These are phyloP conservation scores for Cryptomeria japonica DNA, from an alignment of 75 land plant species.

Conservation along the genomic window DNA sequence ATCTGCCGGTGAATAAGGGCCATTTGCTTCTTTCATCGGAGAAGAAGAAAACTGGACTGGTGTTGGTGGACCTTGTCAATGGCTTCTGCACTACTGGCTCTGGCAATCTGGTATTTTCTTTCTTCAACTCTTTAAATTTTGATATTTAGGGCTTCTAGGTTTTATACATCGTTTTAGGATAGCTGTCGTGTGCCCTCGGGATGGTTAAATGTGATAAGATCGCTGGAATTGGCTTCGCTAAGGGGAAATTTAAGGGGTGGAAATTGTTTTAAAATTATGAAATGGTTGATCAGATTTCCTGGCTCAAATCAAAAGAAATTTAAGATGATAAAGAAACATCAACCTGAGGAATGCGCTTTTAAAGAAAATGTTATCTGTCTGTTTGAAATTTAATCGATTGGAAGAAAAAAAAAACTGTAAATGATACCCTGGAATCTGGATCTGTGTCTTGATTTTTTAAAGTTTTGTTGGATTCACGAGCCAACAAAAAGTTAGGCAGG, in stretches of 20 bases:
- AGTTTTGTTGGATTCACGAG: too few relatives aligned
- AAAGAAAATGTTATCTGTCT: too few relatives aligned
- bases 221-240: neutral
- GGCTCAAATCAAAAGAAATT: neutral
- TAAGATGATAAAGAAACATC: neutral
- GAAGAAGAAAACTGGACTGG: constrained; percentile 51
- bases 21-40: constrained; percentile 19
- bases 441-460: too few relatives aligned
- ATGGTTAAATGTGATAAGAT: neutral
- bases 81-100: constrained; percentile 92
- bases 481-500: too few relatives aligned
- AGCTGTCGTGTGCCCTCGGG: neutral
- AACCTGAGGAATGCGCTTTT: neutral
- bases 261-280: neutral
- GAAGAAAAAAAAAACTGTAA: too few relatives aligned
- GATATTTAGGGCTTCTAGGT: neutral
- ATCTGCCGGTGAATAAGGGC: constrained; percentile 31
- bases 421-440: too few relatives aligned
- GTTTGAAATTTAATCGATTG: too few relatives aligned
- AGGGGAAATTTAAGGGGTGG: neutral
- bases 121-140: neutral
- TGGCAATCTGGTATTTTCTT: constrained; percentile 64
- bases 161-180: neutral
- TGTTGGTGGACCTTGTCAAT: constrained; percentile 81
- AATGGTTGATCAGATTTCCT: neutral